Evolutionary conservation across 768 basidiomycete species (phyloP), one percentile per base, ranked within the genome.

Genomic region (Sistotremastrum niveocremeum): DNA sequence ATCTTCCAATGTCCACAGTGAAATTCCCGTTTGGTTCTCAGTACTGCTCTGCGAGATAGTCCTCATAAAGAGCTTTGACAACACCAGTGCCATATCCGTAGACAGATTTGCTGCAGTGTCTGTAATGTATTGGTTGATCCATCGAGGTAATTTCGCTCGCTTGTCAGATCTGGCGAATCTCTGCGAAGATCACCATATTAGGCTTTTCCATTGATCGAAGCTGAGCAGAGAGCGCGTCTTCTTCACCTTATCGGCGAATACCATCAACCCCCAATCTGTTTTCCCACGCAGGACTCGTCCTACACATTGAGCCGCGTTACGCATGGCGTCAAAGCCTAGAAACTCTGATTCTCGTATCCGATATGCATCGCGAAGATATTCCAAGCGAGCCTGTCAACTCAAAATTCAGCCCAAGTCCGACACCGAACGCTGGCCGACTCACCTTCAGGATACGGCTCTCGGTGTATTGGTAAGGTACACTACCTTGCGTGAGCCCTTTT

Each of bases 61-160:
- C 6, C 95, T 80, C 78, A 99, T 93, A 66, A 99, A 99, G 32
- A 89, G 68, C 64, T 98, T 95, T 46, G 91, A 89, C 45, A 95
- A 67, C 3, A 88, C 89, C 50, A 97, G 64, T 3, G 91, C 91
- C 88, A 95, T 95, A 62, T 99, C 95, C 6, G 93, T 98, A 8
- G 95, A 98, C 42, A 99, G 70, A 62, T 98, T 99, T 7, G 95
- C 85, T 12, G 91, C 87, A 0, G 90, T 84, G 61, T 98, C 95
- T n/a, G 90, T 95, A 57, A 99, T 98, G 60, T 95, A 97, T 58
- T 94, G 90, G 60, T 98, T 97, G 54, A 99, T 98, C 95, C 95
- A 99, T 38, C 87, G 81, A 5, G 95, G 95, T 52, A 99, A 68
- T 71, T 97, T 97, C 34, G 89, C 84, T 35, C 94, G 76, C 65